phyloP scores from a whole-genome alignment of 106 monocot genomes.

The Posidonia australis region DNA sequence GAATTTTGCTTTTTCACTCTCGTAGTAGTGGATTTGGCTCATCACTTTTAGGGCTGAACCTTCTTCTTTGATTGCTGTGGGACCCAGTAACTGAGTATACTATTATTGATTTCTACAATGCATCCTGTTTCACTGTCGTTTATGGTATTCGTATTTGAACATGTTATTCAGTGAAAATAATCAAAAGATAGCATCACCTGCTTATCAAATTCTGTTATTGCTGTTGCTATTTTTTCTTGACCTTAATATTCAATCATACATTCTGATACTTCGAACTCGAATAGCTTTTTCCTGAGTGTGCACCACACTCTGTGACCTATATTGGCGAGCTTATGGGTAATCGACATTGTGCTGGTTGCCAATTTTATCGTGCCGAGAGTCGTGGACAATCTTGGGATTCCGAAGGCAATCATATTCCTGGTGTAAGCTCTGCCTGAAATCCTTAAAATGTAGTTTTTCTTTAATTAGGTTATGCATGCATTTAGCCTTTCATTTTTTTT shows the following conservation, averaged over 20 bases:
- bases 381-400: slow-evolving; percentile 77
- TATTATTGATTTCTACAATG: too few species aligned
- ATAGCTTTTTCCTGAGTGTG: slow-evolving; percentile 85
- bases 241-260: not conserved
- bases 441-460: not conserved
- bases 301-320: slow-evolving; percentile 81
- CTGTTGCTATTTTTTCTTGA: not conserved
- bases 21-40: too few species aligned
- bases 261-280: not conserved
- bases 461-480: not conserved
- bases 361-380: slow-evolving; percentile 80
- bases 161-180: not conserved
- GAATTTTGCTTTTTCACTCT: too few species aligned
- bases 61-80: too few species aligned
- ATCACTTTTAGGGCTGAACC: too few species aligned
- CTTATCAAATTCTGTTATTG: not conserved
- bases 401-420: slow-evolving; percentile 47
- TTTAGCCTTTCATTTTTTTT: not conserved
- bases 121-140: too few species aligned
- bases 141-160: too few species aligned
- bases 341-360: slow-evolving; percentile 74
- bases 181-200: not conserved
- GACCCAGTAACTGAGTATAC: too few species aligned
- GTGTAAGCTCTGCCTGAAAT: slow-evolving; percentile 31
- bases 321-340: slow-evolving; percentile 52